phyloP scores from a whole-genome alignment of 2,329 filamentous ascomycete genomes.

The Pseudocercospora macadamiae region DNA sequence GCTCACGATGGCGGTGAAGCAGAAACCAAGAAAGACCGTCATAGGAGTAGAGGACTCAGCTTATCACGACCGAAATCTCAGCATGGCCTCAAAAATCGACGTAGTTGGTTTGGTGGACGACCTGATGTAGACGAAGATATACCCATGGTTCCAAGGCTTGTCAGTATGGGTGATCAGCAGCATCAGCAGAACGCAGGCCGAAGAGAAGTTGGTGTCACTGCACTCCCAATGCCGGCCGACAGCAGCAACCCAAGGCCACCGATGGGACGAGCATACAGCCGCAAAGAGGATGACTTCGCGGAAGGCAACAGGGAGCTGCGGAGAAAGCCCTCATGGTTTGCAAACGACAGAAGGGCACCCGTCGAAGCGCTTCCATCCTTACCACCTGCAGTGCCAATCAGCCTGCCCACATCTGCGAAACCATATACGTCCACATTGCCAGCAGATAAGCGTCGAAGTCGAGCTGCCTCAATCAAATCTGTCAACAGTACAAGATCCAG shows the following conservation, averaged over 20 bases:
- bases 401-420: slow-evolving; percentile 6
- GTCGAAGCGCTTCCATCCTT: slow-evolving; percentile 21
- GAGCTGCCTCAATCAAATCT: slow-evolving; percentile 17
- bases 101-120: slow-evolving; percentile 33
- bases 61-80: slow-evolving; percentile 18
- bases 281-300: background rate
- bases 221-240: background rate
- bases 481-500: slow-evolving; percentile 20
- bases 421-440: slow-evolving; percentile 22
- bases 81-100: slow-evolving; percentile 23
- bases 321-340: slow-evolving; percentile 17
- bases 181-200: slow-evolving; percentile 4
- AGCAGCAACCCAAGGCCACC: background rate
- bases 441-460: slow-evolving; percentile 19
- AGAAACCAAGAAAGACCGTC: slow-evolving; percentile 1
- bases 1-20: slow-evolving; percentile 2
- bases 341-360: slow-evolving; percentile 6
- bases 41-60: slow-evolving; percentile 16
- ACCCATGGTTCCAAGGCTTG: slow-evolving; percentile 27
- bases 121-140: slow-evolving; percentile 25
- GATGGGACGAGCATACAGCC: slow-evolving; percentile 1
- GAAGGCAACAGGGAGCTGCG: background rate
- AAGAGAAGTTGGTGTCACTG: slow-evolving; percentile 4
- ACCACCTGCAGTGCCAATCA: slow-evolving; percentile 20
- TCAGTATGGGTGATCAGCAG: slow-evolving; percentile 8